These are phyloP conservation scores for Plantago elongata DNA, from an alignment of 257 asterid genomes.

Conservation along the genomic window DNA sequence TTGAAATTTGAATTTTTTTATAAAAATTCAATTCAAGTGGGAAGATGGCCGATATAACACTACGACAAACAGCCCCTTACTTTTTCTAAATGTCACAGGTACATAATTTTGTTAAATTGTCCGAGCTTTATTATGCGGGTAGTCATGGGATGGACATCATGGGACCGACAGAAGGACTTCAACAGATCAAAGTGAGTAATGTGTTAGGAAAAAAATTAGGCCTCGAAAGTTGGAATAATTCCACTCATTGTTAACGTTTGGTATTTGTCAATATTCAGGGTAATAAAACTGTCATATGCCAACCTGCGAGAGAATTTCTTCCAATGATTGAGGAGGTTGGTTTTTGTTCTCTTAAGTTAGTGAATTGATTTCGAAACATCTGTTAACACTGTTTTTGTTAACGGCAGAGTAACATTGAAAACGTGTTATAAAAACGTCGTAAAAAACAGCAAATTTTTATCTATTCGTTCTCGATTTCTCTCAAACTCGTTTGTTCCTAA, in stretches of 20 bases:
- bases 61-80: too few relatives aligned
- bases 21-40: too few relatives aligned
- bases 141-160: conserved; percentile 98
- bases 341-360: not conserved
- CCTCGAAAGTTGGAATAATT: too few relatives aligned
- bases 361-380: too few relatives aligned
- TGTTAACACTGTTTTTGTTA: too few relatives aligned
- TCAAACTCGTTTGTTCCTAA: not conserved
- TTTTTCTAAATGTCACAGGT: conserved; percentile 13
- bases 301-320: conserved; percentile 78
- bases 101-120: conserved; percentile 49
- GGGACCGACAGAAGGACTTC: conserved; percentile 65
- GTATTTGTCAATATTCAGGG: conserved; percentile 40
- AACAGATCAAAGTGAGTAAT: conserved; percentile 42
- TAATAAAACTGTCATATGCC: conserved; percentile 73
- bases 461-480: too few relatives aligned
- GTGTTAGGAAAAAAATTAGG: not conserved
- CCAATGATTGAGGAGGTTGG: conserved; percentile 80
- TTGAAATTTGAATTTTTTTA: too few relatives aligned
- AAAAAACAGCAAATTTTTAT: too few relatives aligned
- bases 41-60: too few relatives aligned
- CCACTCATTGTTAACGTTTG: not conserved
- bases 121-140: conserved; percentile 90
- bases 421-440: too few relatives aligned
- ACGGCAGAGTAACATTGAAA: too few relatives aligned